These are phyloP conservation scores for Cryptosporidium viatorum DNA, from an alignment of 169 alveolate genomes.

Conservation along the genomic window DNA sequence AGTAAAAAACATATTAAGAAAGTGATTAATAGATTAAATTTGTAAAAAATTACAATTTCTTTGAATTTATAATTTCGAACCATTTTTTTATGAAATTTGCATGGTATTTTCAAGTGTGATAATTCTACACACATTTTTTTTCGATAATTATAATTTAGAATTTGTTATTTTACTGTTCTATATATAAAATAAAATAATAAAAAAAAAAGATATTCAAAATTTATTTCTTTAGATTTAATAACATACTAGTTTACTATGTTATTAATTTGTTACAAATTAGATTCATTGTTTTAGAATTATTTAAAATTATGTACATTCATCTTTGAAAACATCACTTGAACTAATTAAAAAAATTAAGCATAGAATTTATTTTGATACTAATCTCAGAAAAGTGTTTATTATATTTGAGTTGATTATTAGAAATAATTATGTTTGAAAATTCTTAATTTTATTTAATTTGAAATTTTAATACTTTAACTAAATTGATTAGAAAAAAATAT, in stretches of 20 bases:
- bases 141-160: not conserved
- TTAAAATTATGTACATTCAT: not conserved
- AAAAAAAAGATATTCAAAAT: not conserved
- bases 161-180: no score
- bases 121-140: not conserved
- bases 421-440: no score
- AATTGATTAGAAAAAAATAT: no score
- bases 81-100: not conserved
- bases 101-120: slow-evolving; percentile 1
- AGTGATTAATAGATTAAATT: not conserved
- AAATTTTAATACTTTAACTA: no score
- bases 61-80: not conserved
- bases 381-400: not conserved
- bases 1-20: not conserved
- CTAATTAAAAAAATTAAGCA: no score
- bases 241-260: no score
- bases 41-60: not conserved
- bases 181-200: no score
- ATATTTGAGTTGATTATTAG: no score
- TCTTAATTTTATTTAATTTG: no score
- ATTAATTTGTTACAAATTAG: not conserved
- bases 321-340: not conserved
- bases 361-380: no score
- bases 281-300: no score
- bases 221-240: no score